Conservation (phyloP, 352 stramenopile species). For the Peronosclerospora sorghi region DNA sequence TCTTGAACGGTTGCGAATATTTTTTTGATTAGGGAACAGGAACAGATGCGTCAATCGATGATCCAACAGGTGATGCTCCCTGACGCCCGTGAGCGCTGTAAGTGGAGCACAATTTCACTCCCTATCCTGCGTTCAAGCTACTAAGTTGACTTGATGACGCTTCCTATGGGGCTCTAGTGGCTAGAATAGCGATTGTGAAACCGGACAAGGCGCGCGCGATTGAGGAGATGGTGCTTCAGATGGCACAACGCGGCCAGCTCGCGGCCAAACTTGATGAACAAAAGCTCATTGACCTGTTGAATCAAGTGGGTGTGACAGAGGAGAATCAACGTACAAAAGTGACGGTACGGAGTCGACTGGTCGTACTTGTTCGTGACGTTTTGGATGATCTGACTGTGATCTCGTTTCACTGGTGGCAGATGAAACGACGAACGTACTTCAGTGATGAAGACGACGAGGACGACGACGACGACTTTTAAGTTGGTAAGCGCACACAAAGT, state of each 20-base stretch:
- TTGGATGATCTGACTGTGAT: not conserved
- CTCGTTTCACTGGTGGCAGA: conserved; percentile 24
- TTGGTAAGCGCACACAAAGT: too few species aligned
- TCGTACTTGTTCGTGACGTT: not conserved
- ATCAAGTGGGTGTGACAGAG: conserved; percentile 61
- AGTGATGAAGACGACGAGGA: conserved; percentile 81
- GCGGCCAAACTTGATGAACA: conserved; percentile 73
- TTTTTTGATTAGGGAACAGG: conserved; percentile 35
- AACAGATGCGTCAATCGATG: conserved; percentile 72
- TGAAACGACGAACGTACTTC: conserved; percentile 83
- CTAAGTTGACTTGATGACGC: not conserved
- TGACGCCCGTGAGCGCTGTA: conserved; percentile 69
- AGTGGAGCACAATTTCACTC: conserved; percentile 9
- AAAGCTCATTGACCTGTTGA: conserved; percentile 78
- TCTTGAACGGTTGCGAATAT: too few species aligned
- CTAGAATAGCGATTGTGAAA: conserved; percentile 84
- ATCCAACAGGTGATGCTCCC: conserved; percentile 71
- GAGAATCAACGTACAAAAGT: conserved; percentile 84
- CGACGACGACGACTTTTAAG: conserved; percentile 52
- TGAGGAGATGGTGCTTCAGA: conserved; percentile 80
- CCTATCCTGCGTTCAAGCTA: too few species aligned
- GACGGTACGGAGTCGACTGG: conserved; percentile 31
- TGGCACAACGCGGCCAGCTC: conserved; percentile 77
- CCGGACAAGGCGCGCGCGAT: conserved; percentile 77
- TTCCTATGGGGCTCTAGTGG: conserved; percentile 25